These are phyloP conservation scores for Tuber melanosporum DNA, from an alignment of 495 filamentous ascomycete genomes.

Conservation along the genomic window DNA sequence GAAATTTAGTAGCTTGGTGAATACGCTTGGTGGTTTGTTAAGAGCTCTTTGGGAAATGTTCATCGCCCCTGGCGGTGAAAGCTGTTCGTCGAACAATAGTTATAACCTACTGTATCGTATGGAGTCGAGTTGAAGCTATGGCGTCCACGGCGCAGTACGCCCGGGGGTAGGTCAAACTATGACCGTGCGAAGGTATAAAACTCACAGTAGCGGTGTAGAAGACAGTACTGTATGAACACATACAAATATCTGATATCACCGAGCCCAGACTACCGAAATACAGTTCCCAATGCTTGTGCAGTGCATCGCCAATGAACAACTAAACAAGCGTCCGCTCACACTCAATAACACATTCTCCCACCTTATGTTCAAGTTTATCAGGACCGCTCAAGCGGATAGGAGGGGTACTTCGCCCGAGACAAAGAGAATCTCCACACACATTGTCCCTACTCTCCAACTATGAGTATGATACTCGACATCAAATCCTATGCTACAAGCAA, in stretches of 20 bases:
- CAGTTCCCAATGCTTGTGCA: not conserved
- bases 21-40: not conserved
- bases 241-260: not conserved
- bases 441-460: not conserved
- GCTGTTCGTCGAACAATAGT: not conserved
- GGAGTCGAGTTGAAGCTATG: not conserved
- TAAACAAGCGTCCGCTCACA: not conserved
- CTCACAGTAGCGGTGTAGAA: not conserved
- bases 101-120: not conserved
- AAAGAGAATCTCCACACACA: not conserved
- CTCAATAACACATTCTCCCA: not conserved
- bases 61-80: not conserved
- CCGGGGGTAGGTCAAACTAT: not conserved
- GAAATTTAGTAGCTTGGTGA: slow-evolving; percentile 29
- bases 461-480: not conserved
- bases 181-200: not conserved
- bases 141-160: not conserved
- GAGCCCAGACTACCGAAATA: not conserved
- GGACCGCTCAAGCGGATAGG: not conserved
- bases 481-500: not conserved
- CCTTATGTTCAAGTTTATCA: not conserved
- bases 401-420: not conserved
- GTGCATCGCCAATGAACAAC: not conserved
- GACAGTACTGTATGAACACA: not conserved
- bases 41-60: not conserved